Evolutionary conservation across 768 basidiomycete genomes (phyloP).

Genomic region (Obba rivulosa): DNA sequence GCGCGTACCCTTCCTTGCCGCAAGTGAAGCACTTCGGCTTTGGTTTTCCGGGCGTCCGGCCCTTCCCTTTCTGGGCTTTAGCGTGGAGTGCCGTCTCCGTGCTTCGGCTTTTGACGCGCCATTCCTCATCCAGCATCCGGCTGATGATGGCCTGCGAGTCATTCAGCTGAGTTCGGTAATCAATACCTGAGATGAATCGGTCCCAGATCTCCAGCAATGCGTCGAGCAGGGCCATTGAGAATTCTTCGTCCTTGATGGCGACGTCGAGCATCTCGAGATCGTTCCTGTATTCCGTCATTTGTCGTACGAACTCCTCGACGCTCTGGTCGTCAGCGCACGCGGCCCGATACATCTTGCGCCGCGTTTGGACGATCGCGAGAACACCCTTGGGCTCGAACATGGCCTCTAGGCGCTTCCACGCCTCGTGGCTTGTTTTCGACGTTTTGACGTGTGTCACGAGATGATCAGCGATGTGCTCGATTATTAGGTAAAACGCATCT

Average conservation of each 20-base stretch:
- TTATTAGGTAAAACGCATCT: slow-evolving; percentile 26
- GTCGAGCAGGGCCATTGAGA: slow-evolving; percentile 25
- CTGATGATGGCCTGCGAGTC: slow-evolving; percentile 12
- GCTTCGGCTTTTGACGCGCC: not conserved
- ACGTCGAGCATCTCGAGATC: slow-evolving; percentile 19
- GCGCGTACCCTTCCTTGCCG: slow-evolving; percentile 3
- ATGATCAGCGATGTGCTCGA: slow-evolving; percentile 22
- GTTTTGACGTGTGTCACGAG: slow-evolving; percentile 26
- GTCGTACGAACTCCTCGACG: slow-evolving; percentile 28
- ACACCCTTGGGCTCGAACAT: slow-evolving; percentile 26
- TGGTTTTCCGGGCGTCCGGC: not conserved
- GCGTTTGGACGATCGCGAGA: slow-evolving; percentile 21
- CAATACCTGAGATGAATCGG: slow-evolving; percentile 16
- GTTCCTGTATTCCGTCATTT: slow-evolving; percentile 20
- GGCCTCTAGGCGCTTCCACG: slow-evolving; percentile 24
- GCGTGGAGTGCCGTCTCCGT: not conserved
- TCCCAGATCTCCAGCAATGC: slow-evolving; percentile 32
- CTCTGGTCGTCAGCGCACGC: slow-evolving; percentile 24
- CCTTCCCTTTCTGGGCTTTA: not conserved
- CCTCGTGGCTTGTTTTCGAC: slow-evolving; percentile 18
- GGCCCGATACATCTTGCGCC: slow-evolving; percentile 22
- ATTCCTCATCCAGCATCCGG: slow-evolving; percentile 7
- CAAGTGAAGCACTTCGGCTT: slow-evolving; percentile 3
- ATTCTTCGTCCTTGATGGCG: slow-evolving; percentile 24
- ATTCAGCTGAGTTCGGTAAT: not conserved